A percentile compares a stretch with the other conserved stretches of the same genome.
Evolutionary conservation across 805 yeast species (phyloP).

Genomic region (Saccharomyces mikatae): DNA sequence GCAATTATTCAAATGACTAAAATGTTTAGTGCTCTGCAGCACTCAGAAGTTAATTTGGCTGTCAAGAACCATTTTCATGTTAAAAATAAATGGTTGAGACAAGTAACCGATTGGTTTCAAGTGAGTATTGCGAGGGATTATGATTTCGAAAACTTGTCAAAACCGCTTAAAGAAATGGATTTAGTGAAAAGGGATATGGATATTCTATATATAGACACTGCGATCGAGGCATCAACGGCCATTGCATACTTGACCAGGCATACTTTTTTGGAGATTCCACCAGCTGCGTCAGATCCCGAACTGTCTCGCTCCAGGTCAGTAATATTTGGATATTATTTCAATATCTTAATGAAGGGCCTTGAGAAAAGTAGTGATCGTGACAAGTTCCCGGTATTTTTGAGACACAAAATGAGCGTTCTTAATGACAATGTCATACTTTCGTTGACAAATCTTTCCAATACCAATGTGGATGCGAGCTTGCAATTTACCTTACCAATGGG

Average conservation of each 20-base stretch:
- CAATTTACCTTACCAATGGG: constrained; percentile 72
- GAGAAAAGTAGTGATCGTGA: constrained; percentile 33
- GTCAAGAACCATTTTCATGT: constrained; percentile 38
- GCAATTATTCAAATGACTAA: constrained; percentile 30
- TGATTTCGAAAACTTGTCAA: constrained; percentile 25
- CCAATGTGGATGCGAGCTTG: constrained; percentile 72
- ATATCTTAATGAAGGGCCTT: constrained; percentile 42
- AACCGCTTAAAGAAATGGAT: constrained; percentile 32
- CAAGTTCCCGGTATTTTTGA: constrained; percentile 32
- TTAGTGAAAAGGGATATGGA: constrained; percentile 36
- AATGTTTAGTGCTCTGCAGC: constrained; percentile 26
- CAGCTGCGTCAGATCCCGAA: constrained; percentile 46
- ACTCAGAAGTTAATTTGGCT: constrained; percentile 22
- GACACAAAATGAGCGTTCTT: constrained; percentile 48
- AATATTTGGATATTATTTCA: constrained; percentile 62
- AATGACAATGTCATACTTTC: constrained; percentile 58
- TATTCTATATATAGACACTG: constrained; percentile 48
- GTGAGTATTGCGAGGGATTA: constrained; percentile 39
- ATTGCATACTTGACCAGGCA: constrained; percentile 47
- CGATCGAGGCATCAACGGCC: constrained; percentile 54
- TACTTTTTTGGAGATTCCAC: constrained; percentile 53
- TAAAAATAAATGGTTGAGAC: constrained; percentile 42
- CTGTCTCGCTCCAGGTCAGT: constrained; percentile 47
- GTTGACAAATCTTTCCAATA: constrained; percentile 58
- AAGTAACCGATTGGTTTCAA: constrained; percentile 47